Percentiles rank a stretch among this genome's conserved stretches.
These are phyloP conservation scores for Tolypocladium amazonense DNA, from an alignment of 2,329 filamentous ascomycete species.

Conservation along the genomic window DNA sequence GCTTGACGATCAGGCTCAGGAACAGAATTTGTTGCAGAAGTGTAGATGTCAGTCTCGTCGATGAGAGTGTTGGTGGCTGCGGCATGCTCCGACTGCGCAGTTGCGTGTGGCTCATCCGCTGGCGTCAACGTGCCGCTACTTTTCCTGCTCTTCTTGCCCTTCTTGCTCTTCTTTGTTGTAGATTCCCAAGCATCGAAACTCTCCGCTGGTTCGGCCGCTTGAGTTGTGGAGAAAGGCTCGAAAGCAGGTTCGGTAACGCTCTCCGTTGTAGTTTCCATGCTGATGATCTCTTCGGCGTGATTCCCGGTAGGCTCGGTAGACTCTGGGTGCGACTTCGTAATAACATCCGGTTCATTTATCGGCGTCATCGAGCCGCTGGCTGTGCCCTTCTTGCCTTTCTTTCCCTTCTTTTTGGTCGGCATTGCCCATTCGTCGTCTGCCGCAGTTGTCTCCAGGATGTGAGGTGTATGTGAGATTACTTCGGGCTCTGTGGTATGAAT, in stretches of 20 bases:
- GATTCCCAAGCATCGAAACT: background rate
- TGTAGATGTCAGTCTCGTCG: background rate
- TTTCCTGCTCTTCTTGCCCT: conserved; percentile 19
- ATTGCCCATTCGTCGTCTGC: conserved; percentile 8
- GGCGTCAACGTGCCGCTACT: background rate
- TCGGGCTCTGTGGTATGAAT: background rate
- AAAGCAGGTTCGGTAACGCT: background rate
- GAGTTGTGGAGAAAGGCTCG: background rate
- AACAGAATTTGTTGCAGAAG: background rate
- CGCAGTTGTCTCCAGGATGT: background rate
- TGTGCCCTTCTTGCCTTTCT: conserved; percentile 25
- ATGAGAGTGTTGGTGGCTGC: background rate
- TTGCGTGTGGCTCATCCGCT: background rate
- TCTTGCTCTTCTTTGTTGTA: conserved; percentile 23
- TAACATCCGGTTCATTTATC: background rate
- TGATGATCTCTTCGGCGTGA: background rate
- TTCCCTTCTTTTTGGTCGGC: conserved; percentile 19
- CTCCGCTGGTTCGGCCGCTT: background rate
- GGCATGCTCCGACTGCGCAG: background rate
- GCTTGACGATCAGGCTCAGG: background rate
- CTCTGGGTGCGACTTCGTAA: background rate
- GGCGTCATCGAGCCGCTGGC: conserved; percentile 3
- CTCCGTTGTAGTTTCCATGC: background rate
- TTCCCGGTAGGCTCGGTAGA: background rate
- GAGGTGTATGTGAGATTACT: background rate